Percentiles rank a stretch among this genome's conserved stretches.
Conservation (phyloP, 805 yeast species). For the Hemisphaericaspora nanyangensis region DNA sequence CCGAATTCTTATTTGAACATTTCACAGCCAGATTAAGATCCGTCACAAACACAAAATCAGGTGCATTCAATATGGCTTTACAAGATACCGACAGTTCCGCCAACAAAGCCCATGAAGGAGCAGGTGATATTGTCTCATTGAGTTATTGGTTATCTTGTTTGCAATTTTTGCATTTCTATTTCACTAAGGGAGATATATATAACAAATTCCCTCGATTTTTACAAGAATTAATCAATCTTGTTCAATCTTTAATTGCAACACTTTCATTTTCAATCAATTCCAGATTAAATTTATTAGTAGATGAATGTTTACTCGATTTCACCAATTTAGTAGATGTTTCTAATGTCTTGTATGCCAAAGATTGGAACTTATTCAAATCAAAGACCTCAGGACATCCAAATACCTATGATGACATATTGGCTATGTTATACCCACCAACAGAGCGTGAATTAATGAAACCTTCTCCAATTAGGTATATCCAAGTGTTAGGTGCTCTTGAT, state of each 20-base stretch:
- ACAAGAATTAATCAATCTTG: conserved; percentile 60
- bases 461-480: conserved; percentile 81
- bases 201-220: conserved; percentile 51
- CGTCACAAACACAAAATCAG: conserved; percentile 57
- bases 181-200: conserved; percentile 61
- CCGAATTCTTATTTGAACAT: conserved; percentile 56
- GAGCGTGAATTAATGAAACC: conserved; percentile 77
- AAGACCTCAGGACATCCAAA: conserved; percentile 40
- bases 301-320: conserved; percentile 67
- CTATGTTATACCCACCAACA: conserved; percentile 82
- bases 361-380: conserved; percentile 53
- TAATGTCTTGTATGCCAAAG: conserved; percentile 69
- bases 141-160: conserved; percentile 88
- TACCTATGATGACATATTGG: conserved; percentile 69
- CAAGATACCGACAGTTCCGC: conserved; percentile 19
- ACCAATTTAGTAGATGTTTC: conserved; percentile 81
- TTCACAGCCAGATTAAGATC: conserved; percentile 60
- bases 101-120: conserved; percentile 22
- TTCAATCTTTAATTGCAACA: conserved; percentile 61
- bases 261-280: conserved; percentile 63
- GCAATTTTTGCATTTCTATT: conserved; percentile 72
- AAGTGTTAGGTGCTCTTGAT: conserved; percentile 82
- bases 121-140: conserved; percentile 64
- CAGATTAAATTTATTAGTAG: conserved; percentile 53
- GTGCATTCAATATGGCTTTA: conserved; percentile 45